Percentiles rank a stretch among this genome's conserved stretches.
Conservation (phyloP, 2,329 filamentous ascomycete genomes). For the Cladosporium sp. region DNA sequence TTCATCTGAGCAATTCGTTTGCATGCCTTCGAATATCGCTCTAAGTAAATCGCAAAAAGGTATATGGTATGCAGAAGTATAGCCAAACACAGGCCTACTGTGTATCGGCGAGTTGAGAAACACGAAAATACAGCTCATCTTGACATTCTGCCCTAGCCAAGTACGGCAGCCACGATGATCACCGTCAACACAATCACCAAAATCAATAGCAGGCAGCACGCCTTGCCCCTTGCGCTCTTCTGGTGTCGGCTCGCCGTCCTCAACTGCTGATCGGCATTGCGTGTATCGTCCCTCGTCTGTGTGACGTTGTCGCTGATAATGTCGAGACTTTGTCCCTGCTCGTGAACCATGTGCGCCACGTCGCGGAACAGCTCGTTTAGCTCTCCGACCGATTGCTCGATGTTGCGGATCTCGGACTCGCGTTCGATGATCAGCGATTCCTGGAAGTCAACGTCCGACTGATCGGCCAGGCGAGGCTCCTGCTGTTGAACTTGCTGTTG, state of each 20-base stretch:
- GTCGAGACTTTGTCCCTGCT: slow-evolving; percentile 84
- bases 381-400: slow-evolving; percentile 92
- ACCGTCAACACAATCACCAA: slow-evolving; percentile 83
- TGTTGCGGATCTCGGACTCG: slow-evolving; percentile 93
- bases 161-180: slow-evolving; percentile 75
- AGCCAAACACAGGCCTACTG: background rate
- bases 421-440: slow-evolving; percentile 93
- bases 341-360: slow-evolving; percentile 93
- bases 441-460: slow-evolving; percentile 96
- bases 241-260: slow-evolving; percentile 84
- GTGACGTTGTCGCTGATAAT: slow-evolving; percentile 86
- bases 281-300: slow-evolving; percentile 71
- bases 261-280: slow-evolving; percentile 79
- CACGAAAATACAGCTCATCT: background rate
- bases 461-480: slow-evolving; percentile 73
- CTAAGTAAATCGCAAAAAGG: too few relatives aligned
- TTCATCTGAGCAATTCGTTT: too few relatives aligned
- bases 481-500: slow-evolving; percentile 52
- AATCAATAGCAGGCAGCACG: slow-evolving; percentile 85
- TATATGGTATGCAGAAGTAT: background rate
- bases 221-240: slow-evolving; percentile 90
- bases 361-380: slow-evolving; percentile 95
- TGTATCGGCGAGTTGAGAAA: background rate
- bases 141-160: slow-evolving; percentile 50
- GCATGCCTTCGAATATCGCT: too few relatives aligned